Evolutionary conservation across 2,329 filamentous ascomycete species (phyloP).

Genomic region (Aureobasidium pullulans): DNA sequence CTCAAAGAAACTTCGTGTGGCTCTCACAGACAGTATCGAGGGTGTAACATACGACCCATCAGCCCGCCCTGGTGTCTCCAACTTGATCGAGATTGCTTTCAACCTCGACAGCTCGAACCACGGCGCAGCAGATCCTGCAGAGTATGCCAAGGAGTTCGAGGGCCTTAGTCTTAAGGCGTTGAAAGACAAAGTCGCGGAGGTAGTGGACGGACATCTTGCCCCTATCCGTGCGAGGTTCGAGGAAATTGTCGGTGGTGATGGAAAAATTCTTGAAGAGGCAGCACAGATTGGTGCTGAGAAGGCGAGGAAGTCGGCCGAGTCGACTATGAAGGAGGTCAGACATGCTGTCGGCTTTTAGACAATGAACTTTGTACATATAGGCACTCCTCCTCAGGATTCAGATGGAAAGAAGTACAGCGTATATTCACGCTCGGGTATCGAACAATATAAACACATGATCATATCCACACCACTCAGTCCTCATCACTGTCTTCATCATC

Average conservation of each 20-base stretch:
- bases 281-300: conserved; percentile 51
- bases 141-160: conserved; percentile 37
- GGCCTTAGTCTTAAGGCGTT: conserved; percentile 48
- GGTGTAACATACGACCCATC: conserved; percentile 65
- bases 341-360: conserved; percentile 34
- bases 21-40: conserved; percentile 67
- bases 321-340: conserved; percentile 41
- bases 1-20: conserved; percentile 58
- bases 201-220: conserved; percentile 46
- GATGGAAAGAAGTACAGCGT: not conserved
- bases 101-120: conserved; percentile 49
- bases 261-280: conserved; percentile 49
- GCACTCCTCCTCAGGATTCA: not conserved
- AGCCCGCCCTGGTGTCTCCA: conserved; percentile 72
- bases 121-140: conserved; percentile 32
- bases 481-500: conserved; percentile 20
- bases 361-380: too few relatives aligned
- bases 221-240: conserved; percentile 52
- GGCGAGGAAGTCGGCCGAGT: conserved; percentile 54
- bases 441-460: conserved; percentile 1
- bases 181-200: conserved; percentile 57
- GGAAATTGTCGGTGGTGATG: conserved; percentile 42
- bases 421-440: not conserved
- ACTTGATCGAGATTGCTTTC: conserved; percentile 73
- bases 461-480: conserved; percentile 13